Base-by-base conservation (phyloP, 163 green algal genomes). In the Scenedesmus sp. region DNA sequence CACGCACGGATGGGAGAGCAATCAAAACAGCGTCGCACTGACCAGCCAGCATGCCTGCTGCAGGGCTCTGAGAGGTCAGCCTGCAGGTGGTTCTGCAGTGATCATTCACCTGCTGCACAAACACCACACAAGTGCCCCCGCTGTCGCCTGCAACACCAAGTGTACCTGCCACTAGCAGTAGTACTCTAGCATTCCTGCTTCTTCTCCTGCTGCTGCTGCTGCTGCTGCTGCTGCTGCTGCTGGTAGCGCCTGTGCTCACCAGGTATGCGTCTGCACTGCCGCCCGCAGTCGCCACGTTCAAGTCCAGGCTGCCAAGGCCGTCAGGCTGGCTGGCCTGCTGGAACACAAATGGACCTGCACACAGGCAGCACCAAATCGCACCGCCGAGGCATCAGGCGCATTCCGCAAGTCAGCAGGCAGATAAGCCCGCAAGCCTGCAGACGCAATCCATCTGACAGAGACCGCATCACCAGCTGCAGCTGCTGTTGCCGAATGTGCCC, bases 221-320 rank as follows among this genome's bases (percentile, higher is more conserved):
- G 78, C 43, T 84, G 78, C 78, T 84, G 35, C 35, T 56, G 43
- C 78, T 84, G 22, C 26, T 18, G 43, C 78, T 65, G 49, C n/a
- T n/a, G n/a, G n/a, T n/a, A n/a, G n/a, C n/a, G n/a, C n/a, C n/a
- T 13, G 15, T 12, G 49, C 87, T 85, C 61, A 87, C 78, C 78
- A 87, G 87, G 33, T 70, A 91, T 12, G 85, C 85, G 24, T 90
- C 85, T 18, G 30, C 15, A 33, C 51, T 42, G 30, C 26, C 81
- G 9, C 4, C 26, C 24, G 26, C 81, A 40, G 46, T 42, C 2
- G 81, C 81, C 12, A 90, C 85, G n/a, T 0, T 85, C 15, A 90
- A 4, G 30, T 90, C 85, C 46, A 53, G 16, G 20, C 49, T 83
- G 33, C 44, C n/a, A 33, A 90, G 72, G 56, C 72, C 72, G 20